Evolutionary conservation across 257 asterid species (phyloP), one percentile per base, ranked within the genome.

Genomic region (Eustoma russellianum): DNA sequence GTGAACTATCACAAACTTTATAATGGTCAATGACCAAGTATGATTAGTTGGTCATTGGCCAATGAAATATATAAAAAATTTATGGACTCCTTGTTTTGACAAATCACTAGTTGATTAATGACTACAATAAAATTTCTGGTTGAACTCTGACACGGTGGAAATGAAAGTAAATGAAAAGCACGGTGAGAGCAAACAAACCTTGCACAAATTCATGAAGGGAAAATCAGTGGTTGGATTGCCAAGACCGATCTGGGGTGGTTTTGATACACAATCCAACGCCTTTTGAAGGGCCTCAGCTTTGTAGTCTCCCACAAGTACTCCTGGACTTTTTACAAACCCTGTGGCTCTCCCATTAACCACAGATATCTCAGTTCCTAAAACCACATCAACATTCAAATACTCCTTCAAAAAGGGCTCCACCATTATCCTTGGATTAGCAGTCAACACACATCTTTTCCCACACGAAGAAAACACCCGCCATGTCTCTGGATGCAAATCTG

Each of bases 341-440:
- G 91, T 83, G 6, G 91, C 94, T 59, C 79, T 65, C 1, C 91
- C 88, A 33, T 59, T 61, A 12, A 46, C 72, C 1, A 74, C 56
- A 3, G 64, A 61, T 3, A 86, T 69, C 67, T 86, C 95, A 1
- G 95, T 80, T 50, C 95, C 95, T 8, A 86, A 38, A 35, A 86
- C 81, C 70, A 83, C 7, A 64, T 86, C 95, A 6, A 69, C 88
- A 6, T 83, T 82, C 38, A 86, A 60, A 66, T 78, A 83, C 6
- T 83, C 83, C 52, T 74, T 79, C 61, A 86, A 51, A 33, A 73
- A 75, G 0, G 81, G 35, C 70, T 86, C 95, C 43, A 78, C 91
- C 94, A 86, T 83, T 38, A 86, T 70, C 73, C 86, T 53, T 0
- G 95, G 94, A 69, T 77, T 86, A 0, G 94, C 91, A 2, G 95